A percentile compares a stretch with the other conserved stretches of the same genome.
These are phyloP conservation scores for Coffea humblotiana DNA, from an alignment of 305 asterid genomes.

Conservation along the genomic window DNA sequence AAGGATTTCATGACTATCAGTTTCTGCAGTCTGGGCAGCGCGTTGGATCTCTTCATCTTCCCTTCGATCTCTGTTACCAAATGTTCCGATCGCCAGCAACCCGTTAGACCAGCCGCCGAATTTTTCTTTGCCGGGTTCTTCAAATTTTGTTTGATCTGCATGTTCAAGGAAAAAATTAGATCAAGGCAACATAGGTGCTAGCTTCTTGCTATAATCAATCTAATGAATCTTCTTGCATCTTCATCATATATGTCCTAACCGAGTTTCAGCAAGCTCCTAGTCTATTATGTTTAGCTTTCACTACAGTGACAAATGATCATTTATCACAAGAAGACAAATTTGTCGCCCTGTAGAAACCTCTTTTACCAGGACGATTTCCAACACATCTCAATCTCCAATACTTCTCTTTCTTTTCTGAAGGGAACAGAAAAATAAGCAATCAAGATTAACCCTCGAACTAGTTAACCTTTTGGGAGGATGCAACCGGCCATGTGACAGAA, in stretches of 20 bases:
- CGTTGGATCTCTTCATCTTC: constrained; percentile 31
- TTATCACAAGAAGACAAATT: neutral
- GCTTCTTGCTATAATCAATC: no score
- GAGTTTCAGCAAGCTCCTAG: neutral
- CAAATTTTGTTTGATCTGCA: constrained; percentile 46
- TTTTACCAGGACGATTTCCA: neutral
- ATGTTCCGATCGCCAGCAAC: constrained; percentile 72
- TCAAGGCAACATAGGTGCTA: no score
- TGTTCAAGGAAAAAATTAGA: neutral
- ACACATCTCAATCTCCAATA: neutral
- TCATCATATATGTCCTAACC: neutral
- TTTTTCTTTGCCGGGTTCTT: constrained; percentile 49
- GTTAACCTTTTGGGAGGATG: neutral
- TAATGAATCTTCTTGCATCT: no score
- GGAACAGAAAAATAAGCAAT: neutral
- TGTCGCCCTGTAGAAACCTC: neutral
- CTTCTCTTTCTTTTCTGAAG: neutral
- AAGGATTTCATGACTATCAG: constrained; percentile 23
- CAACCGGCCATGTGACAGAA: constrained; percentile 7
- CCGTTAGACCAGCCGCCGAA: constrained; percentile 74
- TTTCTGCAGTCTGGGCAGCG: constrained; percentile 19
- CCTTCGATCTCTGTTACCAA: constrained; percentile 53
- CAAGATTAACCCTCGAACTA: neutral
- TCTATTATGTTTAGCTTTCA: neutral
- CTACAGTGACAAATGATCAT: neutral